Conservation (phyloP, 129 eudicot genomes). For the Tagetes patula region DNA sequence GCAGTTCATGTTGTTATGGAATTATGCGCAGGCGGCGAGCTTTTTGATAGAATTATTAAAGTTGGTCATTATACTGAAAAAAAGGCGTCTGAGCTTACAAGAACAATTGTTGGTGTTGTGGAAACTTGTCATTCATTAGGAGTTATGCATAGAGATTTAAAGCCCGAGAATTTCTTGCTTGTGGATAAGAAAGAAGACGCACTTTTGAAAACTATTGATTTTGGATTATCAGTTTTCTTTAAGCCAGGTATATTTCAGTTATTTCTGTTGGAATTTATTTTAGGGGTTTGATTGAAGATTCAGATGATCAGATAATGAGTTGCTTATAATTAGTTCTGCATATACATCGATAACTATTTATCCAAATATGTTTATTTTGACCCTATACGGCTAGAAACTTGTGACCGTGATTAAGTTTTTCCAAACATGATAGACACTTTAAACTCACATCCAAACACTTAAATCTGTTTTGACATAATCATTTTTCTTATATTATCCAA, state of each 20-base stretch:
- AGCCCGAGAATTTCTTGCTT: constrained; percentile 91
- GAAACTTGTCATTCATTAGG: constrained; percentile 91
- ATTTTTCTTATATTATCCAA: too few species aligned
- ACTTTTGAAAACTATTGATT: constrained; percentile 86
- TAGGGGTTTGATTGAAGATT: constrained; percentile 13
- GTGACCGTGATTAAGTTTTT: background rate
- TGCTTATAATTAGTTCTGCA: constrained; percentile 13
- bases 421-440: background rate
- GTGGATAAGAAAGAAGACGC: constrained; percentile 88
- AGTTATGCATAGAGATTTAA: constrained; percentile 91
- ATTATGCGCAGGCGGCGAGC: constrained; percentile 91
- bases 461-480: background rate
- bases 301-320: background rate
- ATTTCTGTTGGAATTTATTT: constrained; percentile 23
- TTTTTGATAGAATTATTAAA: constrained; percentile 91
- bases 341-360: background rate
- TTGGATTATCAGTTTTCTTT: constrained; percentile 84
- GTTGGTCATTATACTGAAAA: constrained; percentile 87
- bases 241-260: constrained; percentile 71
- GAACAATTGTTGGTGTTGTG: constrained; percentile 90
- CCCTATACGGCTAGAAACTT: background rate
- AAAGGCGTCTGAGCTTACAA: constrained; percentile 86
- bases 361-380: background rate
- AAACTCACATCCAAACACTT: background rate
- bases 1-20: constrained; percentile 97